Evolutionary conservation across 805 yeast genomes (phyloP).

Genomic region (Saturnispora zaruensis): DNA sequence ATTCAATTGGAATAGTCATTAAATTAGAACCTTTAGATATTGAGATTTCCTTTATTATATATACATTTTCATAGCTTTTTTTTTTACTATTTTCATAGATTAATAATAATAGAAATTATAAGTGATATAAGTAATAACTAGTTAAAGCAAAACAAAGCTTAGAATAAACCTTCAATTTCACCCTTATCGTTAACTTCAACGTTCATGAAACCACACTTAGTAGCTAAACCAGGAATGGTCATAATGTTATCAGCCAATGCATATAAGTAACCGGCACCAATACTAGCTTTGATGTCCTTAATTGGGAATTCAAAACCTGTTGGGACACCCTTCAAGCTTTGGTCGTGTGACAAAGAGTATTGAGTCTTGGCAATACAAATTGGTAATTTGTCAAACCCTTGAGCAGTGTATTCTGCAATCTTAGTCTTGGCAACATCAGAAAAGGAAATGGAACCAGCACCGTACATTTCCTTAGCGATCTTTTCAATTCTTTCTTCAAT

Average conservation of each 20-base stretch:
- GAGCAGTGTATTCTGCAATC: conserved; percentile 71
- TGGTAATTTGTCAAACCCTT: conserved; percentile 87
- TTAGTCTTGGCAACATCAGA: conserved; percentile 73
- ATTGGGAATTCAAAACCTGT: conserved; percentile 90
- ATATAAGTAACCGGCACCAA: conserved; percentile 94
- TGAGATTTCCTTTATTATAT: neutral
- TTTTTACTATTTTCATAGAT: neutral
- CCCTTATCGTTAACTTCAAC: conserved; percentile 89
- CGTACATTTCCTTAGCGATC: conserved; percentile 86
- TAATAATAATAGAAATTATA: neutral
- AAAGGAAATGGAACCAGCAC: conserved; percentile 78
- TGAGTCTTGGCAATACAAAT: conserved; percentile 97
- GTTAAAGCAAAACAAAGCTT: conserved; percentile 11
- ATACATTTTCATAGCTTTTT: neutral
- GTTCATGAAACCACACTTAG: conserved; percentile 94
- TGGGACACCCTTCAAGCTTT: conserved; percentile 89
- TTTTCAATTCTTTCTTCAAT: conserved; percentile 74
- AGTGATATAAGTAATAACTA: neutral
- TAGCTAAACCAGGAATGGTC: conserved; percentile 96
- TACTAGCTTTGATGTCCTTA: conserved; percentile 86
- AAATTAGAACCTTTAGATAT: neutral
- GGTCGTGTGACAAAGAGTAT: conserved; percentile 91
- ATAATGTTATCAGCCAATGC: conserved; percentile 95
- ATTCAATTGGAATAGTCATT: neutral
- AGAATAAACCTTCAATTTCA: conserved; percentile 88